Conservation (phyloP, 805 yeast genomes). For the Clavispora fructus region DNA sequence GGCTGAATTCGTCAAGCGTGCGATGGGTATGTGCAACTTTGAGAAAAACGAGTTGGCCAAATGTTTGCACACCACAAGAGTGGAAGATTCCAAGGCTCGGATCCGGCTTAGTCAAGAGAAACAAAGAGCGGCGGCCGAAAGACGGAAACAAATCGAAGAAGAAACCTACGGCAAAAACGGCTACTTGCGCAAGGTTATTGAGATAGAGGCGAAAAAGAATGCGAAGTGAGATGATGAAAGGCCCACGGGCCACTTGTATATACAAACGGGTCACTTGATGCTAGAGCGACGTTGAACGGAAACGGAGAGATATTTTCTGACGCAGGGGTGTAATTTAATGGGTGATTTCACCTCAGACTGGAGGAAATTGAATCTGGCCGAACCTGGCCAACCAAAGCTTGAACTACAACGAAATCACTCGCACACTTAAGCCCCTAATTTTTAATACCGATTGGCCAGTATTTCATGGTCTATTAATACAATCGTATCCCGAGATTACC, state of each 20-base stretch:
- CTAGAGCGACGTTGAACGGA: too few species aligned
- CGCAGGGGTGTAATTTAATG: too few species aligned
- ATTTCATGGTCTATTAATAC: too few species aligned
- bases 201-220: slow-evolving; percentile 32
- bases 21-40: slow-evolving; percentile 79
- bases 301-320: too few species aligned
- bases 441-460: too few species aligned
- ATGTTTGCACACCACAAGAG: slow-evolving; percentile 77
- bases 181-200: slow-evolving; percentile 60
- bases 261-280: background rate
- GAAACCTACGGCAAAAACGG: slow-evolving; percentile 77
- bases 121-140: slow-evolving; percentile 48
- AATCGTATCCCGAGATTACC: too few species aligned
- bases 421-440: too few species aligned
- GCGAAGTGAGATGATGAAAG: background rate
- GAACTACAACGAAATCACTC: too few species aligned
- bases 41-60: slow-evolving; percentile 72
- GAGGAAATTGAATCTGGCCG: too few species aligned
- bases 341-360: too few species aligned
- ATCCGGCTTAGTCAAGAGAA: slow-evolving; percentile 50
- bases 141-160: slow-evolving; percentile 61
- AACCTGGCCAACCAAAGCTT: too few species aligned
- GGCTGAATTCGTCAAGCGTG: slow-evolving; percentile 58
- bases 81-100: slow-evolving; percentile 54
- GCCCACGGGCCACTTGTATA: background rate